These are phyloP conservation scores for Ustilago esculenta DNA, from an alignment of 1,284 basidiomycete species.

Conservation along the genomic window DNA sequence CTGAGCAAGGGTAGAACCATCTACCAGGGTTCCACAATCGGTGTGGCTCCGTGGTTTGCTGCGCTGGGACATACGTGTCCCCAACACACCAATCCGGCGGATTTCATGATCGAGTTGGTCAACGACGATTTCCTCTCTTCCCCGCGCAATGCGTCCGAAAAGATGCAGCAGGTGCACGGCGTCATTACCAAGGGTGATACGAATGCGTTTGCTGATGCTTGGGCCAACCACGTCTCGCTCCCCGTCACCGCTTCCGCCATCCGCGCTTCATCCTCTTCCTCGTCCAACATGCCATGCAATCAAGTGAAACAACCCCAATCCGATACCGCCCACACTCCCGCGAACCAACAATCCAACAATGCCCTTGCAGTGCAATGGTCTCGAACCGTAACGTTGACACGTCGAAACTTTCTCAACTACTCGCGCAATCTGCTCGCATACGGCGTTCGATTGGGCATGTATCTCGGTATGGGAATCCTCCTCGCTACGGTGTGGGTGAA, in stretches of 20 bases:
- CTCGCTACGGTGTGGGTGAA: constrained; percentile 74
- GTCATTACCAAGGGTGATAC: constrained; percentile 18
- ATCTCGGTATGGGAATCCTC: constrained; percentile 66
- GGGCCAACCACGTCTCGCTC: constrained; percentile 1
- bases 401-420: constrained; percentile 53
- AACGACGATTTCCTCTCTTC: constrained; percentile 58
- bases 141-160: background rate
- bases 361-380: background rate
- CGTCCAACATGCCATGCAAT: no score
- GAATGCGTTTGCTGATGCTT: constrained; percentile 17
- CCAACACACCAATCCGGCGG: constrained; percentile 61
- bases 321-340: background rate
- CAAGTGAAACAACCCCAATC: no score
- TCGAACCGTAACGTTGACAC: constrained; percentile 20
- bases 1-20: constrained; percentile 59
- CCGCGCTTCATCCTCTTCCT: background rate
- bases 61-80: constrained; percentile 45
- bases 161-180: background rate
- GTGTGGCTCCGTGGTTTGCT: constrained; percentile 52
- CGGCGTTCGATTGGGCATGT: constrained; percentile 75
- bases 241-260: background rate
- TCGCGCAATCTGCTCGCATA: constrained; percentile 73
- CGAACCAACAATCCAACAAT: background rate
- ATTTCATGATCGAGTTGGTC: constrained; percentile 61
- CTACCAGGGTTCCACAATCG: constrained; percentile 46